phyloP scores from a whole-genome alignment of 2,329 filamentous ascomycete genomes.

The Orbilia ellipsospora region DNA sequence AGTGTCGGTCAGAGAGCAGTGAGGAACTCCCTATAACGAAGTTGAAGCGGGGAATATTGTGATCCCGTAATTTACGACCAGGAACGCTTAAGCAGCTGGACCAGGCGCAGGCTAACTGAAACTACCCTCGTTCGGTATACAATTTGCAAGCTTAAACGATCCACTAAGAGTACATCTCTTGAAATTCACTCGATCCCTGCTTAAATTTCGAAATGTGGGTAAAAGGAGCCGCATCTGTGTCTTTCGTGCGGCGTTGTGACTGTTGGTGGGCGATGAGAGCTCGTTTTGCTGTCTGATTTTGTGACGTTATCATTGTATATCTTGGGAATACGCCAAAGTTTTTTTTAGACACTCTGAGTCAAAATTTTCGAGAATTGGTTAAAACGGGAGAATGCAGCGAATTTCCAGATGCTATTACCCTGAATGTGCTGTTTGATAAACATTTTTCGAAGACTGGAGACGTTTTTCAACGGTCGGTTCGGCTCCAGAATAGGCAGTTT shows the following conservation, averaged over 20 bases:
- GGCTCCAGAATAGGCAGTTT: slow-evolving; percentile 26
- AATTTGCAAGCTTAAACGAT: slow-evolving; percentile 4
- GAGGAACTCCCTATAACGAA: slow-evolving; percentile 25
- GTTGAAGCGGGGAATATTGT: slow-evolving; percentile 37
- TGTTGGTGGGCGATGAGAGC: background rate
- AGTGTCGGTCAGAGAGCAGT: slow-evolving; percentile 11
- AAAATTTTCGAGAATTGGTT: background rate
- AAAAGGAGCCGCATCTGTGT: slow-evolving; percentile 3
- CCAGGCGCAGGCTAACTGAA: slow-evolving; percentile 19
- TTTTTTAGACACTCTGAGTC: background rate
- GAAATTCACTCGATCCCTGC: background rate
- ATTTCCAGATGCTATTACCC: background rate
- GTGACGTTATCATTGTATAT: slow-evolving; percentile 5
- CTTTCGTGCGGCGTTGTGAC: slow-evolving; percentile 1
- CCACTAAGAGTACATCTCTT: background rate
- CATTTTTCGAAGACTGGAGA: background rate
- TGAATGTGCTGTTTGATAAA: background rate
- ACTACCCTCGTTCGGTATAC: slow-evolving; percentile 26
- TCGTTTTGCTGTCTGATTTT: background rate
- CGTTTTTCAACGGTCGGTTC: background rate
- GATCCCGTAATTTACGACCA: slow-evolving; percentile 1
- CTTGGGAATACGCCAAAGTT: background rate
- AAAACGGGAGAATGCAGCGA: background rate
- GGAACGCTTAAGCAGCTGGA: slow-evolving; percentile 24
- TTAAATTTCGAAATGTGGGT: background rate